These are phyloP conservation scores for Crithidia acanthocephali DNA, from an alignment of 208 protist species.

Conservation along the genomic window DNA sequence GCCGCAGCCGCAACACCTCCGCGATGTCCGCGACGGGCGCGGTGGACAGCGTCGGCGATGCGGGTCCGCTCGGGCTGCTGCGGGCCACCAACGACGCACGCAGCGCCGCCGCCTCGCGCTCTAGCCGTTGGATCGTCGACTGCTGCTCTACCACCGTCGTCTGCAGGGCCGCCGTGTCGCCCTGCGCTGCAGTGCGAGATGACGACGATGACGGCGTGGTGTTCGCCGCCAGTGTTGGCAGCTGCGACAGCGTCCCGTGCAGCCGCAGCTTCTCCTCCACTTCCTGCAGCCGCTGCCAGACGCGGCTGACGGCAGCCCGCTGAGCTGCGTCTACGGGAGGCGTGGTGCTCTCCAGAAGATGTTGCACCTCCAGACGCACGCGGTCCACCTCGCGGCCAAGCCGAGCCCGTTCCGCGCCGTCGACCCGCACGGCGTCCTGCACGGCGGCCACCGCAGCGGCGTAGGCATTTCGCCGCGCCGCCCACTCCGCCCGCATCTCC, in stretches of 20 bases:
- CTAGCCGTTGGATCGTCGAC: slow-evolving; percentile 10
- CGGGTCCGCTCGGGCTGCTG: background rate
- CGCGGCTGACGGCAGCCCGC: slow-evolving; percentile 39
- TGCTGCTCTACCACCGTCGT: slow-evolving; percentile 12
- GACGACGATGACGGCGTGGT: background rate
- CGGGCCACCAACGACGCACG: slow-evolving; percentile 1
- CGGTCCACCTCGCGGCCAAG: slow-evolving; percentile 55
- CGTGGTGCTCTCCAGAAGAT: slow-evolving; percentile 36
- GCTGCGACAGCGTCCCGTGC: slow-evolving; percentile 24
- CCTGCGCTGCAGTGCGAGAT: too few species aligned
- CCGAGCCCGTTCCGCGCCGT: slow-evolving; percentile 16
- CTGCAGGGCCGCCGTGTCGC: slow-evolving; percentile 12
- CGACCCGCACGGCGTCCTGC: slow-evolving; percentile 22
- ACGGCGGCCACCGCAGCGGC: slow-evolving; percentile 14
- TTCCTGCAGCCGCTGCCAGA: slow-evolving; percentile 58
- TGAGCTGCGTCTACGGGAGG: slow-evolving; percentile 22
- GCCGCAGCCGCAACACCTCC: slow-evolving; percentile 18
- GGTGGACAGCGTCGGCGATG: background rate
- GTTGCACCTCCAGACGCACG: slow-evolving; percentile 56
- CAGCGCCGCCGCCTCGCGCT: slow-evolving; percentile 10
- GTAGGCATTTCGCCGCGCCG: slow-evolving; percentile 28
- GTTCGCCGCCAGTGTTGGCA: slow-evolving; percentile 13
- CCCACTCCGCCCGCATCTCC: slow-evolving; percentile 17
- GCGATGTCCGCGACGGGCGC: background rate
- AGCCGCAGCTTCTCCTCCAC: slow-evolving; percentile 47